Evolutionary conservation across 1,139 yeast species (phyloP).

Genomic region (Geotrichum restrictum): DNA sequence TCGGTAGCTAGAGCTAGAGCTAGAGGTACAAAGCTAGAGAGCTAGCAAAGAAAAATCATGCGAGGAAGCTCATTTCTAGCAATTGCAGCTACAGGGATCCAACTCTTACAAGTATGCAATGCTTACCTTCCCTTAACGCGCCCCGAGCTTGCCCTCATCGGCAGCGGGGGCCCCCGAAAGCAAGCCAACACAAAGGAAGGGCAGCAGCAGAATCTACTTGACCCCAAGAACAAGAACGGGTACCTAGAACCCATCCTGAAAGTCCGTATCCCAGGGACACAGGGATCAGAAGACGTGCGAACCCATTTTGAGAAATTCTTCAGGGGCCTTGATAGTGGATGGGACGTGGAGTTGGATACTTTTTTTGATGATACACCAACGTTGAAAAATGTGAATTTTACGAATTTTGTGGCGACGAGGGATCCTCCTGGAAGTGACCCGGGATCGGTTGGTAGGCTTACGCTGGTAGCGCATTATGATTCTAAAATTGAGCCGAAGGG

Average conservation of each 20-base stretch:
- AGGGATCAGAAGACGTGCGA: conserved; percentile 42
- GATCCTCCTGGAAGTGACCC: conserved; percentile 29
- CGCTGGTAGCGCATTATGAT: conserved; percentile 56
- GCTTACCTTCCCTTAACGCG: too few species aligned
- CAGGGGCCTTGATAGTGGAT: conserved; percentile 27
- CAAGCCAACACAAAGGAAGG: too few species aligned
- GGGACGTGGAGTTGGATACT: conserved; percentile 43
- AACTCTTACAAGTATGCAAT: too few species aligned
- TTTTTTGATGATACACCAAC: conserved; percentile 42
- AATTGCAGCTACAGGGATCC: too few species aligned
- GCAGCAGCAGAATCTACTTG: too few species aligned
- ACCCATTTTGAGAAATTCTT: conserved; percentile 39
- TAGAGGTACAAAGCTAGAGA: too few species aligned
- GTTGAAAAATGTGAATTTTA: conserved; percentile 41
- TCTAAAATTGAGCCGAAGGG: conserved; percentile 49
- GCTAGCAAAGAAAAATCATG: too few species aligned
- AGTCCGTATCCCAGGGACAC: conserved; percentile 47
- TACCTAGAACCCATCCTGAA: conserved; percentile 36
- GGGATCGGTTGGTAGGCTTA: conserved; percentile 36
- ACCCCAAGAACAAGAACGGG: conserved; percentile 25
- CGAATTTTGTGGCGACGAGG: conserved; percentile 45
- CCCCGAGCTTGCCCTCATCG: too few species aligned
- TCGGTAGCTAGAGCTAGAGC: too few species aligned
- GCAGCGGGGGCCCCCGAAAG: too few species aligned
- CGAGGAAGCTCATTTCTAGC: too few species aligned